Base-by-base conservation (phyloP, 768 basidiomycete species). In the Lactarius vividus region DNA sequence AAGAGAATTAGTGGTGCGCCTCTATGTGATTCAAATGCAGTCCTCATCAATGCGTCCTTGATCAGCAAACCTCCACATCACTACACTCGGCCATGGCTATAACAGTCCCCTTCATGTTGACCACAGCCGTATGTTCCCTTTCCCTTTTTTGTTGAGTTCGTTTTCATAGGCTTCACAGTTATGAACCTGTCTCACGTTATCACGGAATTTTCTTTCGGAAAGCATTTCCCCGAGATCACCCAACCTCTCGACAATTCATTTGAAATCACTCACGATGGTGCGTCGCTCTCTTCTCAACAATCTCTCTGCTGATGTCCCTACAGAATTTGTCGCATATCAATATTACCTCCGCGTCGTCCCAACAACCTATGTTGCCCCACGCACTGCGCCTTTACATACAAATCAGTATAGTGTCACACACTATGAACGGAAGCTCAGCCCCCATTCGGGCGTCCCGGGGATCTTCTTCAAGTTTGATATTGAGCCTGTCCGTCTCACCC, bases 381-480 rank as follows among this genome's bases (percentile, higher is more conserved):
- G 89, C 35, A 79, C 83, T 15, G 39, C 64, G 0, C 88, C 90
- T 4, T 76, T 94, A 3, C 74, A 83, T 46, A 94, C 92, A 2
- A 84, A 91, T 73, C 92, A 96, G 75, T 98, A 98, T 78, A 92
- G 92, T 55, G 96, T 98, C 6, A 98, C 94, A 0, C 94, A 97
- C 77, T 96, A 98, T 71, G 87, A 84, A 1, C 86, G 92, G 35
- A 81, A 84, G 20, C 79, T 97, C 2, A 79, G 85, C 23, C 90
- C 92, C 73, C 85, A 91, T 69, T 78, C 80, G 18, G 92, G 91
- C 8, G 88, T 93, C 0, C 96, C 96, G 0, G 96, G 92, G 18
- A 96, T 98, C 74, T 98, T 96, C 82, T 97, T 98, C 88, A 97
- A 98, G 77, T 98, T 94, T 75, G 96, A 99, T 65, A 78, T 98